Evolutionary conservation across 176 grass and related monocot genomes (phyloP), one percentile per base, ranked within the genome.

Genomic region (Triticum turgidum): DNA sequence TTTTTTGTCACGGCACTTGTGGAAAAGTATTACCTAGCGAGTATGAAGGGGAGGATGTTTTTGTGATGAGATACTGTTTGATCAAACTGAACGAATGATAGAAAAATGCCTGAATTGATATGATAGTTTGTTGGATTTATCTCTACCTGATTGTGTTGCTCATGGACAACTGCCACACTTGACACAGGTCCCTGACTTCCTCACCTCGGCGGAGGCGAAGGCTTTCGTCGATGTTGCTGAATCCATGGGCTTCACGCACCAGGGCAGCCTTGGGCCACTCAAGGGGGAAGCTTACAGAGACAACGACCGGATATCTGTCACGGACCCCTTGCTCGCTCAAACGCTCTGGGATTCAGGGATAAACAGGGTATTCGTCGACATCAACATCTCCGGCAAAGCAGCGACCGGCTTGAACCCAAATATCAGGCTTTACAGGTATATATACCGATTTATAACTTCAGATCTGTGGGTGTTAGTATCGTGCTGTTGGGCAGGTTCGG

Each of bases 381-480:
- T 98, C 54, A 89, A 80, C 47, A 72, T 96, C 54, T 86, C 86
- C 34, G 91, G 90, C 58, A 95, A 94, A 91, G 59, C 67, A 35
- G 91, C 93, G 32, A 82, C 84, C 8, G 83, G 93, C 25, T 86
- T 98, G 58, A 98, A 98, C 82, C 92, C 91, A 76, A 96, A 98
- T 83, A 98, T 98, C 66, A 95, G 96, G 71, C 82, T 98, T 29
- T 98, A 98, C 82, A 98, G 96, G 93, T 98, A 76, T 79, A 9
- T 32, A 32, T 52, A 13, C 11, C 44, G 13, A 59, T 21, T 44
- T 21, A 76, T 27, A 39, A 68, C 25, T 34, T 86, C 78, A 41
- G 17, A 74, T 80, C 30, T 18, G 33, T 10, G 59, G 33, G 32
- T 6, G 47, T 21, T 44, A 85, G n/a, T 6, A 5, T 20, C 2